Conservation (phyloP, 2,329 filamentous ascomycete genomes). For the Chaetomiaceae sp. region DNA sequence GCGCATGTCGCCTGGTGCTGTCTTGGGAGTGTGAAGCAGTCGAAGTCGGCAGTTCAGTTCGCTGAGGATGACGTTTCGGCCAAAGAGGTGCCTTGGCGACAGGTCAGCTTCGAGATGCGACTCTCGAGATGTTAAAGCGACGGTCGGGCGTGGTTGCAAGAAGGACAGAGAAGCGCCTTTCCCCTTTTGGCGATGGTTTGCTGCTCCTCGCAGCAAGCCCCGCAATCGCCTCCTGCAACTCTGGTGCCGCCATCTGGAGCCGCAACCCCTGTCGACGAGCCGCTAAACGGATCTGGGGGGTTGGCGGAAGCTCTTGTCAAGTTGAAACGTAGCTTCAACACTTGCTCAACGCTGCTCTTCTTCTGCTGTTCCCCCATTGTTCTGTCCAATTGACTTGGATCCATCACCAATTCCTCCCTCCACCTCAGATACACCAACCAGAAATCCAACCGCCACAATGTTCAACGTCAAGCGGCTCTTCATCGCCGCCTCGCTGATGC, state of each 20-base stretch:
- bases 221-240: constrained; percentile 3
- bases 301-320: background rate
- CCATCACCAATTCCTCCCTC: background rate
- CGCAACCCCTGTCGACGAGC: constrained; percentile 7
- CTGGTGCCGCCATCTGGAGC: background rate
- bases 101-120: background rate
- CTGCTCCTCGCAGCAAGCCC: background rate
- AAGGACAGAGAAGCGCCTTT: background rate
- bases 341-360: constrained; percentile 13
- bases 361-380: constrained; percentile 4
- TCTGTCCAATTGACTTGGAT: constrained; percentile 13
- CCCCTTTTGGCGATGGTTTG: background rate
- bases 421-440: constrained; percentile 30
- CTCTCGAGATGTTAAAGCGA: background rate
- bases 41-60: background rate
- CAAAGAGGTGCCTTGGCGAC: constrained; percentile 12
- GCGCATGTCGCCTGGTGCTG: constrained; percentile 16
- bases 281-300: background rate
- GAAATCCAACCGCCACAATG: constrained; percentile 46
- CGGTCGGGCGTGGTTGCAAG: constrained; percentile 6
- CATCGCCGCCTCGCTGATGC: constrained; percentile 68
- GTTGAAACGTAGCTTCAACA: constrained; percentile 31
- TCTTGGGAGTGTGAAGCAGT: background rate
- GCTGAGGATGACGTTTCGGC: constrained; percentile 21
- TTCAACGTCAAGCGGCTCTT: constrained; percentile 67